A percentile compares a stretch with the other conserved stretches of the same genome.
Conservation (phyloP, 352 stramenopile genomes). For the Phytophthora pini region DNA sequence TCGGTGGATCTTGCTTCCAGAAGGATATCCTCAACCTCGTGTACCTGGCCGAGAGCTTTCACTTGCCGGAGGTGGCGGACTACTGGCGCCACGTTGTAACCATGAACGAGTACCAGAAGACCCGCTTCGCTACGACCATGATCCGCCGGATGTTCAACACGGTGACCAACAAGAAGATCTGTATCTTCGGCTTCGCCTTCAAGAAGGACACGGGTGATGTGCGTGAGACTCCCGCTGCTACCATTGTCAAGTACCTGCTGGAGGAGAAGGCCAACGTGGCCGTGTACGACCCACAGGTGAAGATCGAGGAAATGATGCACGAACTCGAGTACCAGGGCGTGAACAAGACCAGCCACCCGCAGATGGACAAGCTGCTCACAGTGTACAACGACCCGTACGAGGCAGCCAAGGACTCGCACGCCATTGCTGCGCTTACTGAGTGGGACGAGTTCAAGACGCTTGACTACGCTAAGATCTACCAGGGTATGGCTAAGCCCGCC, state of each 20-base stretch:
- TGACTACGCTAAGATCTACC: constrained; percentile 97
- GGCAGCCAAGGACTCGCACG: constrained; percentile 93
- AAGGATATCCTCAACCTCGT: constrained; percentile 99
- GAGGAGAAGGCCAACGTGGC: constrained; percentile 96
- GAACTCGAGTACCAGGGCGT: constrained; percentile 91
- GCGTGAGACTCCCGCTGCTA: constrained; percentile 97
- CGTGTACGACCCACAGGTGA: constrained; percentile 98
- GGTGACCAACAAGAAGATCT: constrained; percentile 99
- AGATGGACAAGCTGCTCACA: constrained; percentile 83
- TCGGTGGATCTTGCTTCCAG: constrained; percentile 88
- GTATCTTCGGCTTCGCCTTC: constrained; percentile 99
- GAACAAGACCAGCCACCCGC: constrained; percentile 89
- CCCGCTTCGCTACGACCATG: constrained; percentile 98
- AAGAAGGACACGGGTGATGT: constrained; percentile 99
- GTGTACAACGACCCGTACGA: constrained; percentile 90
- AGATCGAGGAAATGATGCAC: constrained; percentile 94
- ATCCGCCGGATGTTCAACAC: constrained; percentile 99
- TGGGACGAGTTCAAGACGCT: constrained; percentile 99
- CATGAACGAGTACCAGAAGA: constrained; percentile 99
- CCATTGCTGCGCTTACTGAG: constrained; percentile 97
- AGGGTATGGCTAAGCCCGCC: constrained; percentile 97
- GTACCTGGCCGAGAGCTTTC: constrained; percentile 98
- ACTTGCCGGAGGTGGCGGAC: constrained; percentile 97
- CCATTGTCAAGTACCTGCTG: constrained; percentile 97
- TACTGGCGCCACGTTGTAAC: constrained; percentile 99